Evolutionary conservation across 768 basidiomycete species (phyloP).

Genomic region (Amanita thiersii): DNA sequence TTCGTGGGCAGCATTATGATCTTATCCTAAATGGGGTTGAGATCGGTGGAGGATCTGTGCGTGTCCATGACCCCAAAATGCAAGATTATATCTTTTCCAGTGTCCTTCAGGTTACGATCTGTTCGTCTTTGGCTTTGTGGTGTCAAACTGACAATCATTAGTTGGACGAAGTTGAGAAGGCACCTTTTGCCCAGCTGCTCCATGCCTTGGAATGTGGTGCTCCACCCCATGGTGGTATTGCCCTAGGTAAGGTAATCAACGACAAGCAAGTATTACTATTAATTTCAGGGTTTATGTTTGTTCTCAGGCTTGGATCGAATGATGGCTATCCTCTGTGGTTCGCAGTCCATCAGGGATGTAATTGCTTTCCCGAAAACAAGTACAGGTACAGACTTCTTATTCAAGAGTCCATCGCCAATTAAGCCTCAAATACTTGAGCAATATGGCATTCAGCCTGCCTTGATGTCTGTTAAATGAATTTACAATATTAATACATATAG

Average conservation of each 20-base stretch:
- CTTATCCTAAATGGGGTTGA: constrained; percentile 91
- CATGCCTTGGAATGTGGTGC: constrained; percentile 87
- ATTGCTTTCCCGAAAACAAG: constrained; percentile 95
- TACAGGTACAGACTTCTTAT: constrained; percentile 76
- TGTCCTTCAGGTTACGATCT: constrained; percentile 60
- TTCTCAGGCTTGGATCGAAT: constrained; percentile 82
- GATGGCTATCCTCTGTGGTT: constrained; percentile 83
- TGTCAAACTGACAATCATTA: constrained; percentile 20
- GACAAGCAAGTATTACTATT: constrained; percentile 9
- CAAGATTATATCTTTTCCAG: constrained; percentile 77
- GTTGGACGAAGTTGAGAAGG: constrained; percentile 67
- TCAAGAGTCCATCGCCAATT: constrained; percentile 76
- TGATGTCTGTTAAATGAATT: no score
- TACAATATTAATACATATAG: constrained; percentile 1
- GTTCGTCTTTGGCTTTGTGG: neutral
- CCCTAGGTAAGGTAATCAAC: constrained; percentile 53
- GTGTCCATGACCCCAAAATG: constrained; percentile 82
- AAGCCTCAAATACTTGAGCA: constrained; percentile 43
- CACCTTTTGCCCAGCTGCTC: constrained; percentile 76
- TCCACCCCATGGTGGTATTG: constrained; percentile 93
- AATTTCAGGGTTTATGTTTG: constrained; percentile 8
- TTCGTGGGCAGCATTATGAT: constrained; percentile 95
- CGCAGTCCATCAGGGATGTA: constrained; percentile 86
- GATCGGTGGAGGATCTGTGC: constrained; percentile 90
- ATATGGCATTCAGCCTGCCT: constrained; percentile 47